These are phyloP conservation scores for Dunaliella sp. DNA, from an alignment of 139 green algal species.

Conservation along the genomic window DNA sequence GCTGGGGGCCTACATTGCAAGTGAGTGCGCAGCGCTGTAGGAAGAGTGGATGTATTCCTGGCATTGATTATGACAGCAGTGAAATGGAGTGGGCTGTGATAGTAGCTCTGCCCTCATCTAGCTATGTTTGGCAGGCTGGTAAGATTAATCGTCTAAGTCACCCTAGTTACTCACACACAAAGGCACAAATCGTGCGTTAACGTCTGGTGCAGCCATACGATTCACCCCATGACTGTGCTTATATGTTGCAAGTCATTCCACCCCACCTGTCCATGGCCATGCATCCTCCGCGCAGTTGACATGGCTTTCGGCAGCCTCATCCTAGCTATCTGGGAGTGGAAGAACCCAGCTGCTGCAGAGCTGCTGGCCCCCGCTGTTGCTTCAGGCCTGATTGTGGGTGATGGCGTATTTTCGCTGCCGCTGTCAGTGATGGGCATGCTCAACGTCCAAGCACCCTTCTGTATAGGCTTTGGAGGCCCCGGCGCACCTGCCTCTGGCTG, in stretches of 20 bases:
- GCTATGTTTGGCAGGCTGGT: too few species aligned
- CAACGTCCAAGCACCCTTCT: not conserved
- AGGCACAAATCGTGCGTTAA: too few species aligned
- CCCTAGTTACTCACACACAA: too few species aligned
- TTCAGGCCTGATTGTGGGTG: conserved; percentile 37
- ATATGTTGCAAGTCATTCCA: too few species aligned
- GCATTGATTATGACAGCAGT: too few species aligned
- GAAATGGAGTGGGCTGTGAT: too few species aligned
- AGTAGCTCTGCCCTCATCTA: not conserved
- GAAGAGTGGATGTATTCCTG: too few species aligned
- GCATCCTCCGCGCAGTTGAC: not conserved
- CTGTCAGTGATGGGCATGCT: conserved; percentile 30
- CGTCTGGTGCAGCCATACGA: too few species aligned
- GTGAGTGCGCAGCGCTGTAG: too few species aligned
- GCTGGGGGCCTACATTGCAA: conserved; percentile 36
- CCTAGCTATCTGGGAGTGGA: conserved; percentile 6
- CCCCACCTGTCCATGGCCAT: too few species aligned
- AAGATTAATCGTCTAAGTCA: too few species aligned
- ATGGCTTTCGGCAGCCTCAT: conserved; percentile 12
- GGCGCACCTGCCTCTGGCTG: not conserved
- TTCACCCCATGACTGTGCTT: too few species aligned
- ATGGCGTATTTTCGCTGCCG: conserved; percentile 39
- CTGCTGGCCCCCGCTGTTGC: conserved; percentile 26
- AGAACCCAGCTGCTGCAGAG: conserved; percentile 5
- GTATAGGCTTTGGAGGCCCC: not conserved